Conservation (phyloP, 1,284 basidiomycete species). For the Pseudozyma tsukubaensis region DNA sequence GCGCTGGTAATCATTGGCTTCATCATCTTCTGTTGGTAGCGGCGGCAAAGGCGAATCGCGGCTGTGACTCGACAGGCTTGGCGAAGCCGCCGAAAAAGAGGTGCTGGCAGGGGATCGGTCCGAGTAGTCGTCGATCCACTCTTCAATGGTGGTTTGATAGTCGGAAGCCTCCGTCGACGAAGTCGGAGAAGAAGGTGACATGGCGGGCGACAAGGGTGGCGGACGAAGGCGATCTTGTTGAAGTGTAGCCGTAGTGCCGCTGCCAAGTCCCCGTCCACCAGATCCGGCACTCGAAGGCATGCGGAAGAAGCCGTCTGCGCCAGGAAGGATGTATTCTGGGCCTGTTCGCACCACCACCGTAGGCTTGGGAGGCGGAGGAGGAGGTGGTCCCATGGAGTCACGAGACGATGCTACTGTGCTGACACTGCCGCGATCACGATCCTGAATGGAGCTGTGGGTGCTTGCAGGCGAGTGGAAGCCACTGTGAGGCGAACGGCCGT, state of each 20-base stretch:
- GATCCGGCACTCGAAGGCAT: constrained; percentile 18
- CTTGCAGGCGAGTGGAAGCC: constrained; percentile 10
- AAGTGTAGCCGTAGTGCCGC: neutral
- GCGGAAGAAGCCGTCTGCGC: constrained; percentile 54
- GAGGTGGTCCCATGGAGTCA: constrained; percentile 41
- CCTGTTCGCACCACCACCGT: constrained; percentile 17
- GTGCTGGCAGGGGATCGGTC: constrained; percentile 25
- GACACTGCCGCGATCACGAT: constrained; percentile 3
- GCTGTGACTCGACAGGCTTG: constrained; percentile 18
- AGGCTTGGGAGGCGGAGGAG: constrained; percentile 45
- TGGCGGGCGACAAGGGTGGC: constrained; percentile 18
- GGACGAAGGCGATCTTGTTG: constrained; percentile 21
- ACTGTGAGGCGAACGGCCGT: constrained; percentile 2
- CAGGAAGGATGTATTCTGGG: constrained; percentile 54
- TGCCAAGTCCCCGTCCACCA: neutral
- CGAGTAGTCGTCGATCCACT: constrained; percentile 34
- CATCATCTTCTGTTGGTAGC: constrained; percentile 22
- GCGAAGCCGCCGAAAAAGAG: constrained; percentile 18
- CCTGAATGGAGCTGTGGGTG: neutral
- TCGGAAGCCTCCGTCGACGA: constrained; percentile 22
- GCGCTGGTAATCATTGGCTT: neutral
- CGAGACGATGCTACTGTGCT: constrained; percentile 17
- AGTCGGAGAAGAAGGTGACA: constrained; percentile 24
- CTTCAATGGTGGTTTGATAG: constrained; percentile 29
- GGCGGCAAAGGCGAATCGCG: constrained; percentile 37